phyloP scores from a whole-genome alignment of 352 stramenopile genomes.

The Globisporangium middletonii region DNA sequence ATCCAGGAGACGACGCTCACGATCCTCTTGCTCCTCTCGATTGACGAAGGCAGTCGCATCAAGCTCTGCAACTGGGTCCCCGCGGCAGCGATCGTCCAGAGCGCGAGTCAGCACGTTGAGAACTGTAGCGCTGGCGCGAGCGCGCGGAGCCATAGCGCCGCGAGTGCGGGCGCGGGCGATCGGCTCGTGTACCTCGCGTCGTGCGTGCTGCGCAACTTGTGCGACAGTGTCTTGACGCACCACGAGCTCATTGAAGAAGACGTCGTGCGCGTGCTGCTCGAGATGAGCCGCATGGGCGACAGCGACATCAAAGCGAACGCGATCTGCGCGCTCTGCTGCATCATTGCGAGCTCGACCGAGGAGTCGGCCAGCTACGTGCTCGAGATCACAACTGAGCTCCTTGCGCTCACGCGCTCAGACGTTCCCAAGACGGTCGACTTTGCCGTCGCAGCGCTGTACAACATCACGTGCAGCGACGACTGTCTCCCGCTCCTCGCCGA shows the following conservation, averaged over 20 bases:
- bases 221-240: slow-evolving; percentile 64
- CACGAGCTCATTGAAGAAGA: slow-evolving; percentile 64
- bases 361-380: slow-evolving; percentile 43
- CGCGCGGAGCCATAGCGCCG: background rate
- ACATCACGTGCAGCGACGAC: slow-evolving; percentile 68
- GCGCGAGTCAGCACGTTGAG: slow-evolving; percentile 22
- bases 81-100: slow-evolving; percentile 32
- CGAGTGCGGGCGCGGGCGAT: background rate
- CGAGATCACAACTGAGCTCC: slow-evolving; percentile 46
- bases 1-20: slow-evolving; percentile 54
- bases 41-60: slow-evolving; percentile 58
- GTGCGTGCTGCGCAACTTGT: slow-evolving; percentile 69
- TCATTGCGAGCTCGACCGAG: slow-evolving; percentile 56
- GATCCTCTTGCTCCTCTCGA: slow-evolving; percentile 47
- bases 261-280: slow-evolving; percentile 41
- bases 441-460: slow-evolving; percentile 62
- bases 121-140: background rate
- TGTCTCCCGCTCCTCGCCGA: slow-evolving; percentile 39
- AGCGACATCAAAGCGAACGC: slow-evolving; percentile 56
- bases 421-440: slow-evolving; percentile 36
- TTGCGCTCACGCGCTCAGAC: slow-evolving; percentile 32
- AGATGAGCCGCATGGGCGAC: slow-evolving; percentile 48
- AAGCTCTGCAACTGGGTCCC: slow-evolving; percentile 71
- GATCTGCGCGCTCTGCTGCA: slow-evolving; percentile 58
- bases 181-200: slow-evolving; percentile 51